phyloP scores from a whole-genome alignment of 2,329 filamentous ascomycete genomes.

The Penicillium sp. region DNA sequence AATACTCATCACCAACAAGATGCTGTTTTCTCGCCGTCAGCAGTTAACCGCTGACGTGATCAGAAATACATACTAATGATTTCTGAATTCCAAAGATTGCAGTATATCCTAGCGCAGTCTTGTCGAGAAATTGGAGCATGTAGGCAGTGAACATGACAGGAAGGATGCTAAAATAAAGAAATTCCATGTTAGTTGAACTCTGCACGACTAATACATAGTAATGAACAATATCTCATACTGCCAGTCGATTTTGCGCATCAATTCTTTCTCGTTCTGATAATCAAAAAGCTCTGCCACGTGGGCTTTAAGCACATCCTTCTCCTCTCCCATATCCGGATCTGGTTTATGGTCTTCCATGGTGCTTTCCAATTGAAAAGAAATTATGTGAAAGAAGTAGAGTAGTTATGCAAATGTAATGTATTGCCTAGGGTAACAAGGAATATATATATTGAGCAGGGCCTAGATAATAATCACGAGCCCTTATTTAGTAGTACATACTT shows the following conservation, averaged over 20 bases:
- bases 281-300: neutral
- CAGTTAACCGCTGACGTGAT: neutral
- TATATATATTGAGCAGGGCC: too few relatives aligned
- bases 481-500: too few relatives aligned
- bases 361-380: neutral
- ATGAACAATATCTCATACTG: neutral
- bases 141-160: slow-evolving; percentile 14
- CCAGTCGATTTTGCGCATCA: neutral
- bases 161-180: neutral
- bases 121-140: slow-evolving; percentile 18
- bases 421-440: neutral
- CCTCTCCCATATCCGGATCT: neutral
- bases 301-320: neutral
- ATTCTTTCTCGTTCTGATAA: neutral
- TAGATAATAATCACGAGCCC: too few relatives aligned
- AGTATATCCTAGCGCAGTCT: slow-evolving; percentile 4
- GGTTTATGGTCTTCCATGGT: neutral
- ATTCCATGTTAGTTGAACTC: neutral
- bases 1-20: slow-evolving; percentile 52
- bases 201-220: neutral
- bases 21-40: slow-evolving; percentile 30
- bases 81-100: neutral
- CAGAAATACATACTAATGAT: neutral
- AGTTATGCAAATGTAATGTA: neutral
- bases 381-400: neutral